phyloP scores from a whole-genome alignment of 192 early-diverging fungal species.

The Umbelopsis sp. region DNA sequence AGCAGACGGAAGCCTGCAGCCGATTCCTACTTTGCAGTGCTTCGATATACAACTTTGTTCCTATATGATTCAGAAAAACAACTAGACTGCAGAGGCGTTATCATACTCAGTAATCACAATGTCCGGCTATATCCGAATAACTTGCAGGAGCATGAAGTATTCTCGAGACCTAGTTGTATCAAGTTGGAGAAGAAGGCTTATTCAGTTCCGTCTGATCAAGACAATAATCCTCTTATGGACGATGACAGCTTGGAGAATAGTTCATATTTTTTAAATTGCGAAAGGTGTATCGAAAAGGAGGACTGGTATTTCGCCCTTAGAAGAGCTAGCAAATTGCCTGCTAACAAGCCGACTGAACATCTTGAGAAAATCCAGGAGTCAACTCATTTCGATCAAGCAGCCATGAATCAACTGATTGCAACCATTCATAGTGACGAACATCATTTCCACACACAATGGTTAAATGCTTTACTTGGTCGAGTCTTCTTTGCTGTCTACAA shows the following conservation, averaged over 20 bases:
- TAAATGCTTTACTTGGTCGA: constrained; percentile 85
- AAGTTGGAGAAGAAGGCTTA: constrained; percentile 40
- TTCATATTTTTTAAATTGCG: constrained; percentile 58
- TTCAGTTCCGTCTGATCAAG: constrained; percentile 19
- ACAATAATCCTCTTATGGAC: constrained; percentile 23
- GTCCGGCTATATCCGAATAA: constrained; percentile 56
- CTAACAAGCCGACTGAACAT: constrained; percentile 14
- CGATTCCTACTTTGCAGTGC: constrained; percentile 70
- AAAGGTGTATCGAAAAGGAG: constrained; percentile 76
- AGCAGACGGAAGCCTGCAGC: constrained; percentile 26
- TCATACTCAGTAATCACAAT: constrained; percentile 67
- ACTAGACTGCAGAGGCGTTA: constrained; percentile 76
- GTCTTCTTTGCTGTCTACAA: constrained; percentile 77
- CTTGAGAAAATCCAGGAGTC: constrained; percentile 29
- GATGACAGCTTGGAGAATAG: constrained; percentile 21
- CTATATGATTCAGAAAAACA: constrained; percentile 81
- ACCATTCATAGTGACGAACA: constrained; percentile 61
- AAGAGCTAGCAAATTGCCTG: constrained; percentile 60
- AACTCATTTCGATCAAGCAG: constrained; percentile 48
- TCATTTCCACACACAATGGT: constrained; percentile 68
- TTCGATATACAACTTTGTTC: constrained; percentile 80
- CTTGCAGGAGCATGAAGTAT: constrained; percentile 65
- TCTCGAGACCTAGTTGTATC: constrained; percentile 59
- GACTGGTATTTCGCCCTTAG: constrained; percentile 87
- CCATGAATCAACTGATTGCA: constrained; percentile 46